These are phyloP conservation scores for Groenewaldozyma auringiensis DNA, from an alignment of 1,139 yeast genomes.

Conservation along the genomic window DNA sequence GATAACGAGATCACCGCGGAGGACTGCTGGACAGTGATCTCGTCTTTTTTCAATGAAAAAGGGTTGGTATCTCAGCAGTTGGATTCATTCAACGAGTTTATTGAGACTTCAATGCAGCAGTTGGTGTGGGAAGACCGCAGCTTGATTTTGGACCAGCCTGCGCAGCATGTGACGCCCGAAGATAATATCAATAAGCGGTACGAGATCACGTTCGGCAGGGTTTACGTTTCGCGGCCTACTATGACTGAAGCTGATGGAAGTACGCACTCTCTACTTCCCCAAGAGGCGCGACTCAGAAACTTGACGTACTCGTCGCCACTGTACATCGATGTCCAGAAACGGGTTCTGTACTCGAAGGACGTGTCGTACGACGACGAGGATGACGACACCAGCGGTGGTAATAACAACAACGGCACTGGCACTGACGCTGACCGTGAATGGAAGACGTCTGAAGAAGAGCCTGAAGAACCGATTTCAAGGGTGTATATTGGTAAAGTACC, in stretches of 20 bases:
- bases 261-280: conserved; percentile 97
- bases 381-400: conserved; percentile 27
- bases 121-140: conserved; percentile 94
- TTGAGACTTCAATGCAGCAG: conserved; percentile 93
- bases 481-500: conserved; percentile 96
- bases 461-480: conserved; percentile 53
- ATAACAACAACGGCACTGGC: conserved; percentile 17
- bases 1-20: conserved; percentile 82
- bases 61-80: conserved; percentile 97
- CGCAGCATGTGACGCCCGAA: conserved; percentile 87
- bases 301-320: conserved; percentile 93
- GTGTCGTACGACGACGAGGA: conserved; percentile 25
- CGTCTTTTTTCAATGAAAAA: conserved; percentile 91
- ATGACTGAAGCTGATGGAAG: conserved; percentile 99
- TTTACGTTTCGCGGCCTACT: conserved; percentile 91
- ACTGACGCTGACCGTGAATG: conserved; percentile 54
- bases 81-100: conserved; percentile 96
- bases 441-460: conserved; percentile 50
- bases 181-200: conserved; percentile 88
- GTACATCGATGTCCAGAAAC: conserved; percentile 91
- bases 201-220: conserved; percentile 94
- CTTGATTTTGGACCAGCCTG: conserved; percentile 92
- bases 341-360: conserved; percentile 79
- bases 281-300: conserved; percentile 93
- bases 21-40: conserved; percentile 98